These are phyloP conservation scores for Arachnomyces sp. DNA, from an alignment of 2,329 filamentous ascomycete species.

Conservation along the genomic window DNA sequence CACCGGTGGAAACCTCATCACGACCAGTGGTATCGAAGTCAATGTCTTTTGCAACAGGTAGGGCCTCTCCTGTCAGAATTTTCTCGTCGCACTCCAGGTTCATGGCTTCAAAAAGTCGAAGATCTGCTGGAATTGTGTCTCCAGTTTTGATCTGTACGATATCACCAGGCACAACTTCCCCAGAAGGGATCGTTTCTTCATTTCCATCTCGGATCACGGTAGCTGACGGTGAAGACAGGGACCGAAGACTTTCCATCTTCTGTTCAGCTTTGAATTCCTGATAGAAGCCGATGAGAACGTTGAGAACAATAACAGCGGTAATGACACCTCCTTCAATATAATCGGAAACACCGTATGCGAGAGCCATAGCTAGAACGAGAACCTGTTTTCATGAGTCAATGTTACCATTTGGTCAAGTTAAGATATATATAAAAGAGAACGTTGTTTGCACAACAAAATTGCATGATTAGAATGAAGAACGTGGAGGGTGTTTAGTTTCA, in stretches of 20 bases:
- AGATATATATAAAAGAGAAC: too few relatives aligned
- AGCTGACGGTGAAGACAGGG: constrained; percentile 50
- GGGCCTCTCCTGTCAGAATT: constrained; percentile 54
- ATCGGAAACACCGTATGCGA: constrained; percentile 49
- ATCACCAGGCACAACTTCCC: constrained; percentile 55
- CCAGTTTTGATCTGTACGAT: constrained; percentile 46
- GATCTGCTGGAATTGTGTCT: constrained; percentile 53
- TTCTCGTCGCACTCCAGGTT: constrained; percentile 68
- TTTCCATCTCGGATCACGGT: constrained; percentile 51
- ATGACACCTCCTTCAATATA: constrained; percentile 55
- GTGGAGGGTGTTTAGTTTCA: not conserved
- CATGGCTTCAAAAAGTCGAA: constrained; percentile 51
- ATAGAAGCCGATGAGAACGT: constrained; percentile 52
- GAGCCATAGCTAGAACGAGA: constrained; percentile 66
- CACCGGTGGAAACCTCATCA: constrained; percentile 31
- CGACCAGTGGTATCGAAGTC: constrained; percentile 23
- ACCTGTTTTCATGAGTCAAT: constrained; percentile 42
- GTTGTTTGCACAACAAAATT: too few relatives aligned
- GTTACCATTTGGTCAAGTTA: constrained; percentile 8
- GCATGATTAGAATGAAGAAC: too few relatives aligned
- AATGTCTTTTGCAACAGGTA: constrained; percentile 50
- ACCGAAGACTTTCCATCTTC: constrained; percentile 51
- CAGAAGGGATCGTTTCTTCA: constrained; percentile 44
- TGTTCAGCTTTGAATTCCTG: constrained; percentile 55
- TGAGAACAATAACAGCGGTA: constrained; percentile 51